Conservation (phyloP, 1,284 basidiomycete genomes). For the Trichosporon asahii region DNA sequence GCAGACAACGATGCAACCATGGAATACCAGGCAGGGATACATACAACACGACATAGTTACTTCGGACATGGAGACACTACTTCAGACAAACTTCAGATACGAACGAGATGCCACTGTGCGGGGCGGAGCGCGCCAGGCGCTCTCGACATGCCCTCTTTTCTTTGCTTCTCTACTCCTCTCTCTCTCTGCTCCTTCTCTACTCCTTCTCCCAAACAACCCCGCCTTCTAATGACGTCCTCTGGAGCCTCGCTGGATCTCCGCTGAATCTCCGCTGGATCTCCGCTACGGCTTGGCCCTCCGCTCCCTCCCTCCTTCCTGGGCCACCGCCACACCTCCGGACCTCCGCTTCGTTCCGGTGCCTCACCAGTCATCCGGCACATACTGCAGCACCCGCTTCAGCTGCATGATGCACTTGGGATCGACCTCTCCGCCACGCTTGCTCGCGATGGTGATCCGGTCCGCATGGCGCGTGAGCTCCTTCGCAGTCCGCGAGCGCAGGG, state of each 20-base stretch:
- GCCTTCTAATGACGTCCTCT: too few relatives aligned
- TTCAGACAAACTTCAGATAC: neutral
- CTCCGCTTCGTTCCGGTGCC: neutral
- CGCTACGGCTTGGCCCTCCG: too few relatives aligned
- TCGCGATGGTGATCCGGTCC: neutral
- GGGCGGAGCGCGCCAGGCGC: neutral
- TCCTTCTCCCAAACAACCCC: too few relatives aligned
- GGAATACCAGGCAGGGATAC: too few relatives aligned
- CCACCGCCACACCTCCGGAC: neutral
- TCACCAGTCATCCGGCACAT: neutral
- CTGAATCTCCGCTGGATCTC: too few relatives aligned
- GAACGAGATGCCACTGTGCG: neutral
- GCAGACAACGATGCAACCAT: too few relatives aligned
- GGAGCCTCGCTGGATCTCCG: too few relatives aligned
- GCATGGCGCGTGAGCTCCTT: neutral
- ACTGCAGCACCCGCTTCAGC: neutral
- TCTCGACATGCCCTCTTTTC: too few relatives aligned
- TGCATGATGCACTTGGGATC: slow-evolving; percentile 5
- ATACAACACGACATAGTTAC: too few relatives aligned
- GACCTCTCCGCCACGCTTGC: neutral
- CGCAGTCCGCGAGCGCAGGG: neutral
- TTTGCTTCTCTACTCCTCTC: too few relatives aligned
- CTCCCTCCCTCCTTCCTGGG: neutral
- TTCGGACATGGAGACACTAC: too few relatives aligned
- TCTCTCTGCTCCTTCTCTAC: too few relatives aligned